Evolutionary conservation across 1,139 yeast species (phyloP).

Genomic region (Geotrichum aggregatum): DNA sequence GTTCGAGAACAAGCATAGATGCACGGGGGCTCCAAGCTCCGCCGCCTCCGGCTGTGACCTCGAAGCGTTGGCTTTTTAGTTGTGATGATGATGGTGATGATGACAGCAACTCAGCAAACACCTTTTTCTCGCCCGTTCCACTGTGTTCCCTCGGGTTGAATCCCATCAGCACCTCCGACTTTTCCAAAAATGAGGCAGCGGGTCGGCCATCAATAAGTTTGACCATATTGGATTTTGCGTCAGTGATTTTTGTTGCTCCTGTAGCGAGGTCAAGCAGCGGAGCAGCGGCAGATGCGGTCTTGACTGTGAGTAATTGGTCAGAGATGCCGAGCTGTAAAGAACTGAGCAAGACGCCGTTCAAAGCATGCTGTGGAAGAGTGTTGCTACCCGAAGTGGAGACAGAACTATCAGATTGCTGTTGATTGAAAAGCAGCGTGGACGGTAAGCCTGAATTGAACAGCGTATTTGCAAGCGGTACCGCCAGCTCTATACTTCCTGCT

Average conservation of each 20-base stretch:
- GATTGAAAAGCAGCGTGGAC: slow-evolving; percentile 22
- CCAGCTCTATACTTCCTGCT: slow-evolving; percentile 22
- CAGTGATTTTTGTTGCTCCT: slow-evolving; percentile 41
- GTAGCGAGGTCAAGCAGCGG: slow-evolving; percentile 30
- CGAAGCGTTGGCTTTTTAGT: slow-evolving; percentile 26
- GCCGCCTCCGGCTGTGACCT: slow-evolving; percentile 58
- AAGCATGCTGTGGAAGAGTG: background rate
- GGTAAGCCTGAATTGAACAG: slow-evolving; percentile 23
- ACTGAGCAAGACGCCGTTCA: background rate
- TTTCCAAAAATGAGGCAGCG: slow-evolving; percentile 52
- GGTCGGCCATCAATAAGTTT: slow-evolving; percentile 48
- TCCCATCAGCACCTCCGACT: slow-evolving; percentile 43
- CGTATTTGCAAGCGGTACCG: slow-evolving; percentile 37
- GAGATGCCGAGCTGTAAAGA: background rate
- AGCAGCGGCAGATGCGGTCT: slow-evolving; percentile 8
- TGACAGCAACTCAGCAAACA: slow-evolving; percentile 37
- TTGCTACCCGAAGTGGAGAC: background rate
- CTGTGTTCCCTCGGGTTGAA: slow-evolving; percentile 41
- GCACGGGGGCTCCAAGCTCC: slow-evolving; percentile 68
- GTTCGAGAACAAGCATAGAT: slow-evolving; percentile 54
- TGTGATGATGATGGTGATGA: background rate
- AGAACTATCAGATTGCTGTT: slow-evolving; percentile 15
- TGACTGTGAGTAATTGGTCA: background rate
- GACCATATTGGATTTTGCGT: slow-evolving; percentile 50
- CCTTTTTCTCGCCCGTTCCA: slow-evolving; percentile 30